Percentiles rank a stretch among this genome's conserved stretches.
phyloP scores from a whole-genome alignment of 2,329 filamentous ascomycete genomes.

The Aspergillus pseudoglaucus region DNA sequence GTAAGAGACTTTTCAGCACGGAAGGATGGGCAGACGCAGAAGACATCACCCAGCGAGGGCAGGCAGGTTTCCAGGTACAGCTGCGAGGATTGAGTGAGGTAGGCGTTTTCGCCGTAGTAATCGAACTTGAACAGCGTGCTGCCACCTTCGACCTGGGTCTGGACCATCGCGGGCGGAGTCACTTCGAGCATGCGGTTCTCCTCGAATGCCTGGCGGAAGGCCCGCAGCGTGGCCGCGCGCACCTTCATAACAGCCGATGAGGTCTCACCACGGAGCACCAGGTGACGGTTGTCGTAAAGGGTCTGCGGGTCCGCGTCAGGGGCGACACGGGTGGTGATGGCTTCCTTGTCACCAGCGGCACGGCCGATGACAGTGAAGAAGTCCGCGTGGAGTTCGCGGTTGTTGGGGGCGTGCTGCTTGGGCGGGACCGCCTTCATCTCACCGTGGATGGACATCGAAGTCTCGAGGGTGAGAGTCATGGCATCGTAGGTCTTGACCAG shows the following conservation, averaged over 20 bases:
- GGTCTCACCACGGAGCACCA: constrained; percentile 76
- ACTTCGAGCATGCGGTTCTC: constrained; percentile 75
- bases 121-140: constrained; percentile 83
- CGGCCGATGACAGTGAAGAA: constrained; percentile 75
- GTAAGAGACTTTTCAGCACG: constrained; percentile 94
- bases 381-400: constrained; percentile 85
- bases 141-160: constrained; percentile 91
- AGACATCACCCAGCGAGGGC: constrained; percentile 85
- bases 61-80: constrained; percentile 95
- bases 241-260: constrained; percentile 83
- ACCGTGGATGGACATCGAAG: constrained; percentile 76
- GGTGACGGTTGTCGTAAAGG: constrained; percentile 74
- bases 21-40: constrained; percentile 98
- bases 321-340: constrained; percentile 77
- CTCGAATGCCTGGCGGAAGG: constrained; percentile 73
- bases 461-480: constrained; percentile 76
- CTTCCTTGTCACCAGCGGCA: constrained; percentile 79
- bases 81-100: constrained; percentile 93
- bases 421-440: constrained; percentile 76
- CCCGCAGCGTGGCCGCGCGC: constrained; percentile 70
- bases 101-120: constrained; percentile 85
- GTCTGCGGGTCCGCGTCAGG: constrained; percentile 63
- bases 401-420: constrained; percentile 70
- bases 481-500: constrained; percentile 90
- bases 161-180: constrained; percentile 81